A percentile compares a stretch with the other conserved stretches of the same genome.
Evolutionary conservation across 805 yeast species (phyloP).

Genomic region (Nakazawaea sp.): DNA sequence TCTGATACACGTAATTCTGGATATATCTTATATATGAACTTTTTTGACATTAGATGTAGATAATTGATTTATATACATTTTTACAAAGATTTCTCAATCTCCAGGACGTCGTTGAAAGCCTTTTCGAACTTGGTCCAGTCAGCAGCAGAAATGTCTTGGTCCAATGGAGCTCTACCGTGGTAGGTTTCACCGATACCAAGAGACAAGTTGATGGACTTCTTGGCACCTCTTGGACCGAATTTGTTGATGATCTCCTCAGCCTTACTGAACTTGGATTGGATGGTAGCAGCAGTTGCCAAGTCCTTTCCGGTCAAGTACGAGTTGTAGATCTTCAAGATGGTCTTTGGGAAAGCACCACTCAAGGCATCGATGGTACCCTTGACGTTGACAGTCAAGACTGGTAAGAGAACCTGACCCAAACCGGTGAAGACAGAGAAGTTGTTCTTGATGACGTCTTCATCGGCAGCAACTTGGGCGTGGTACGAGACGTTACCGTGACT

Average conservation of each 20-base stretch:
- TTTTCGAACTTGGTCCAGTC: slow-evolving; percentile 21
- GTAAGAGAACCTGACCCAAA: slow-evolving; percentile 42
- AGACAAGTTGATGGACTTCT: slow-evolving; percentile 30
- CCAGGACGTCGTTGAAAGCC: slow-evolving; percentile 11
- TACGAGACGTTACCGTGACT: slow-evolving; percentile 45
- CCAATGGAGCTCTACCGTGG: slow-evolving; percentile 41
- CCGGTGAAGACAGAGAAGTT: slow-evolving; percentile 42
- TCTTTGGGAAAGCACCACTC: slow-evolving; percentile 45
- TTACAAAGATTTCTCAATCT: slow-evolving; percentile 13
- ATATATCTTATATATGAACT: not conserved
- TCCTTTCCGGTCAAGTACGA: slow-evolving; percentile 33
- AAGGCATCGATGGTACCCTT: slow-evolving; percentile 48
- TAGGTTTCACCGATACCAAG: slow-evolving; percentile 37
- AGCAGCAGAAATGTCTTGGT: slow-evolving; percentile 25
- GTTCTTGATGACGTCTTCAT: slow-evolving; percentile 29
- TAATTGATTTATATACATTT: not conserved
- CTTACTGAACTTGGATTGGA: slow-evolving; percentile 35
- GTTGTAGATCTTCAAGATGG: slow-evolving; percentile 33
- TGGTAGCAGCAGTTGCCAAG: slow-evolving; percentile 29
- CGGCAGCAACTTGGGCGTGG: slow-evolving; percentile 36
- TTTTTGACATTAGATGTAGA: too few relatives aligned
- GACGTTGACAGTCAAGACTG: slow-evolving; percentile 39
- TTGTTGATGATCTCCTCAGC: slow-evolving; percentile 38
- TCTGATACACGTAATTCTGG: not conserved
- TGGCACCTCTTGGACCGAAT: slow-evolving; percentile 41